Percentiles rank a stretch among this genome's conserved stretches.
Evolutionary conservation across 495 filamentous ascomycete species (phyloP).

Genomic region (Penicillium pancosmium): DNA sequence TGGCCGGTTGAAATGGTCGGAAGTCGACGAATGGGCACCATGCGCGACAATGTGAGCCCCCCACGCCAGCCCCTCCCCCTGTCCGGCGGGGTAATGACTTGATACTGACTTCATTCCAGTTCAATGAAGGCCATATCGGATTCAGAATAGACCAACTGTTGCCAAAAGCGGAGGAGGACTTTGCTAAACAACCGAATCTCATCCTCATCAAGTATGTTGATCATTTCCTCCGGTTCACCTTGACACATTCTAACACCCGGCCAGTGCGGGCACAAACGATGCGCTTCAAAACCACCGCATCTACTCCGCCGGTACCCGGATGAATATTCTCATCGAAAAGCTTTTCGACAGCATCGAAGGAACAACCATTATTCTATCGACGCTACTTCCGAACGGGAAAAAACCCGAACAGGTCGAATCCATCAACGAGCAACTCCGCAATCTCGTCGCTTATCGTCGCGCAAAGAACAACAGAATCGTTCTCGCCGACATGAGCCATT

Average conservation of each 20-base stretch:
- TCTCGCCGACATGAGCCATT: slow-evolving; percentile 52
- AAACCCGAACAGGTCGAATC: slow-evolving; percentile 16
- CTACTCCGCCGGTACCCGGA: slow-evolving; percentile 28
- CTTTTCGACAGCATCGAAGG: slow-evolving; percentile 41
- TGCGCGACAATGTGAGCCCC: slow-evolving; percentile 45
- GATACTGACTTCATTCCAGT: slow-evolving; percentile 15
- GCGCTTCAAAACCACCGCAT: slow-evolving; percentile 38
- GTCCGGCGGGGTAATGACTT: not conserved
- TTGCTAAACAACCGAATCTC: slow-evolving; percentile 48
- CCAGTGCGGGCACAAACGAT: slow-evolving; percentile 53
- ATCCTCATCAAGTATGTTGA: slow-evolving; percentile 45
- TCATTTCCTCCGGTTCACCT: not conserved
- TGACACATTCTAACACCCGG: slow-evolving; percentile 7
- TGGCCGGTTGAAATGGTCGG: slow-evolving; percentile 57
- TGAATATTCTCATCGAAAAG: slow-evolving; percentile 37
- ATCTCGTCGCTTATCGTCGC: slow-evolving; percentile 35
- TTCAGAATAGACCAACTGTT: slow-evolving; percentile 49
- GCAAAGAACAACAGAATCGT: slow-evolving; percentile 36
- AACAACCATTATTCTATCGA: slow-evolving; percentile 52
- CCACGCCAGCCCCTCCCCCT: not conserved
- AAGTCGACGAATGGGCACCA: slow-evolving; percentile 43
- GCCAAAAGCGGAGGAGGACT: slow-evolving; percentile 30
- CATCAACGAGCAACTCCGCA: slow-evolving; percentile 44
- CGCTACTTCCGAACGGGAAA: slow-evolving; percentile 44
- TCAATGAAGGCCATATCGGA: slow-evolving; percentile 54